Percentiles rank a stretch among this genome's conserved stretches.
Conservation (phyloP, 2,329 filamentous ascomycete genomes). For the Pseudohalonectria lignicola region DNA sequence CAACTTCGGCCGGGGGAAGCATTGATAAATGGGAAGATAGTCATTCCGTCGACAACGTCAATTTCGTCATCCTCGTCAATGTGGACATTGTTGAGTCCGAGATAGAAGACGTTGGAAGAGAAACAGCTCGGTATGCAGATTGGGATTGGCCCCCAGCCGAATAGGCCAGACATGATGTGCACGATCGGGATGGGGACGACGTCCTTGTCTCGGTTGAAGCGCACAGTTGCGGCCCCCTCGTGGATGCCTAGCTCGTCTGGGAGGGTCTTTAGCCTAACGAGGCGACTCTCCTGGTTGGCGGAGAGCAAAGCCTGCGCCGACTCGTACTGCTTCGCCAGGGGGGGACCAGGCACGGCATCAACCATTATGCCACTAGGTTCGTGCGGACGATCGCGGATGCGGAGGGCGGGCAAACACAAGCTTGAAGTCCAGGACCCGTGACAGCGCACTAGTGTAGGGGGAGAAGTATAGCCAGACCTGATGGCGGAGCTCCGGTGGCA, state of each 20-base stretch:
- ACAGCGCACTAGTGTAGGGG: constrained; percentile 1
- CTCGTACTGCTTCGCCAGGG: no score
- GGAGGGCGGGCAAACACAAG: no score
- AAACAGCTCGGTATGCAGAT: background rate
- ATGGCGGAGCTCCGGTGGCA: constrained; percentile 9
- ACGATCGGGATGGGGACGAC: constrained; percentile 4
- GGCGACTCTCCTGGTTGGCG: constrained; percentile 8
- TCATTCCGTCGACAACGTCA: no score
- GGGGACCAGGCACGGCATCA: no score
- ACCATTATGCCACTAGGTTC: background rate
- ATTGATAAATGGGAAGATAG: background rate
- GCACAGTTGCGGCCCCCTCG: constrained; percentile 2
- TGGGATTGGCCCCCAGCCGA: background rate
- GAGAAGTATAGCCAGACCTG: constrained; percentile 8
- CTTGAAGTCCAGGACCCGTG: constrained; percentile 4
- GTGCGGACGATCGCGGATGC: no score
- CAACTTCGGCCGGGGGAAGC: background rate
- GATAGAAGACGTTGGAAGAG: background rate
- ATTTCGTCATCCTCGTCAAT: no score
- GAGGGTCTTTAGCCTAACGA: constrained; percentile 3
- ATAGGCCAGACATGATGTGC: background rate
- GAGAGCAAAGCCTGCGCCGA: no score
- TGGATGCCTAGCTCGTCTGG: constrained; percentile 7
- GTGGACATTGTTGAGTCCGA: background rate
- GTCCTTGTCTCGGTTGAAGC: constrained; percentile 7